These are phyloP conservation scores for Myrmaecium sp. DNA, from an alignment of 2,329 filamentous ascomycete species.

Conservation along the genomic window DNA sequence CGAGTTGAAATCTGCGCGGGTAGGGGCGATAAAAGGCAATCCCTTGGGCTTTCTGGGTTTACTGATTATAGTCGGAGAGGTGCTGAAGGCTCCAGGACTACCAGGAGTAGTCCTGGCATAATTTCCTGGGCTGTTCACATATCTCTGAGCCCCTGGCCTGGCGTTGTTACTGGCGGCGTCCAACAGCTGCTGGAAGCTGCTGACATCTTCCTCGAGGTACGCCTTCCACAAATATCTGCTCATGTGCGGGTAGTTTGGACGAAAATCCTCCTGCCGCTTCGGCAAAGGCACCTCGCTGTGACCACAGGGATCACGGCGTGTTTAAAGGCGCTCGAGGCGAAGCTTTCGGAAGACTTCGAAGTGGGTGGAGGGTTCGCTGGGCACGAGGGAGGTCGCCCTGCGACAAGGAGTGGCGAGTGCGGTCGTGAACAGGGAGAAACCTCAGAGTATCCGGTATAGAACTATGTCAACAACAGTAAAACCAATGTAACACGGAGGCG, in stretches of 20 bases:
- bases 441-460: too few species aligned
- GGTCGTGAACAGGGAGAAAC: too few species aligned
- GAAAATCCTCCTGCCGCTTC: slow-evolving; percentile 32
- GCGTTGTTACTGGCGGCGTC: slow-evolving; percentile 47
- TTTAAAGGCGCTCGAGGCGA: slow-evolving; percentile 59
- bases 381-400: slow-evolving; percentile 5
- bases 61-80: slow-evolving; percentile 24
- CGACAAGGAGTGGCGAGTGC: slow-evolving; percentile 1
- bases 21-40: slow-evolving; percentile 20
- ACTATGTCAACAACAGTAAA: too few species aligned
- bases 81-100: slow-evolving; percentile 29
- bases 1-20: slow-evolving; percentile 60
- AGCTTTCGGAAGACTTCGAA: slow-evolving; percentile 29
- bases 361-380: slow-evolving; percentile 8
- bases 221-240: slow-evolving; percentile 94
- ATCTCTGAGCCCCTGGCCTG: slow-evolving; percentile 37
- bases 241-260: slow-evolving; percentile 43
- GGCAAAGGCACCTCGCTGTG: slow-evolving; percentile 69
- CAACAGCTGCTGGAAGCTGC: slow-evolving; percentile 79
- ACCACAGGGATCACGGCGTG: slow-evolving; percentile 70
- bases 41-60: slow-evolving; percentile 20
- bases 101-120: not conserved
- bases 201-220: slow-evolving; percentile 96
- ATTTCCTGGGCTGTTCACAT: slow-evolving; percentile 18
- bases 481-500: too few species aligned